A percentile compares a stretch with the other conserved stretches of the same genome.
These are phyloP conservation scores for Mimosa pudica DNA, from an alignment of 306 rosid genomes.

Conservation along the genomic window DNA sequence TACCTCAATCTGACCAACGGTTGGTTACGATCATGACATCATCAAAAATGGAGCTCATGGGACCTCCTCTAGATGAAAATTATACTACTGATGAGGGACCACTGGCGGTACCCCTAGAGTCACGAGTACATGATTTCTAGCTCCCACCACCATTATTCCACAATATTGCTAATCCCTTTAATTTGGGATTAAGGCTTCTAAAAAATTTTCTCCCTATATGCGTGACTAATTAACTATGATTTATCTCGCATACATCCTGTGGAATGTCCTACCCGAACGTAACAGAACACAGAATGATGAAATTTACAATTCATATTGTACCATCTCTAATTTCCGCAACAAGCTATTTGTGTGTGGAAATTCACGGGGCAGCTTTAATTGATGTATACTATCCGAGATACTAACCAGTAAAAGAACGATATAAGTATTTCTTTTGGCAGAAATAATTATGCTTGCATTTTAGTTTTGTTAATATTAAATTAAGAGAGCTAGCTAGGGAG, in stretches of 20 bases:
- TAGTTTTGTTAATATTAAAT: no score
- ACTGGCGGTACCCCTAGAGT: slow-evolving; percentile 16
- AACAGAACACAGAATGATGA: neutral
- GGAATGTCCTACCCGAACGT: neutral
- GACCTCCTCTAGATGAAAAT: slow-evolving; percentile 35
- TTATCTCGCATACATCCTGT: neutral
- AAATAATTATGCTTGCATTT: slow-evolving; percentile 18
- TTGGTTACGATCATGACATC: slow-evolving; percentile 78
- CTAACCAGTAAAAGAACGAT: slow-evolving; percentile 29
- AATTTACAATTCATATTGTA: neutral
- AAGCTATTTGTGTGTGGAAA: neutral
- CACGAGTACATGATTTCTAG: slow-evolving; percentile 43
- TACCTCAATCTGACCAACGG: slow-evolving; percentile 32
- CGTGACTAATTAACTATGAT: neutral
- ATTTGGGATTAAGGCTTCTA: neutral
- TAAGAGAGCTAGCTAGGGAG: neutral
- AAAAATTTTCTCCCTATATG: neutral
- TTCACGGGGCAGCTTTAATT: slow-evolving; percentile 15
- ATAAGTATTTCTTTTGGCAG: slow-evolving; percentile 36
- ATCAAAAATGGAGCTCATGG: slow-evolving; percentile 47
- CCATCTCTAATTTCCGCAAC: neutral
- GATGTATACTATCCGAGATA: slow-evolving; percentile 19
- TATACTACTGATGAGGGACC: slow-evolving; percentile 46
- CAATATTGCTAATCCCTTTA: neutral
- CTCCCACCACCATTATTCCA: neutral